phyloP scores from a whole-genome alignment of 2,329 filamentous ascomycete species.

The Trichoderma lentiforme region DNA sequence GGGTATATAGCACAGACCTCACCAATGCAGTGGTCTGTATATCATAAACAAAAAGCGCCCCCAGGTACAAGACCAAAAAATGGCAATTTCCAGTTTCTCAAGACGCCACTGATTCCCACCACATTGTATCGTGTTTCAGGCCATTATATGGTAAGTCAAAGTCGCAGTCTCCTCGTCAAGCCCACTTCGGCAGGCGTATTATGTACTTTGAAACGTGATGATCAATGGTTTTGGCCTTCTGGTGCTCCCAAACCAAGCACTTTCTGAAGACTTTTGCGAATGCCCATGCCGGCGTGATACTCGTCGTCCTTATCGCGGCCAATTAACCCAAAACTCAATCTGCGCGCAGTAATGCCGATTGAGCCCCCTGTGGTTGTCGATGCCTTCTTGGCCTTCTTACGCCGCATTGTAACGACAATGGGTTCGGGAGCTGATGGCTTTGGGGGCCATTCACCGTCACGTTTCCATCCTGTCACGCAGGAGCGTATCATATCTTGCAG shows the following conservation, averaged over 20 bases:
- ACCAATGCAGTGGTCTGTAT: slow-evolving; percentile 5
- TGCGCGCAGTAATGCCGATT: slow-evolving; percentile 33
- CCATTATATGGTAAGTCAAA: background rate
- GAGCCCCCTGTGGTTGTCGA: slow-evolving; percentile 25
- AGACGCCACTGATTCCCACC: background rate
- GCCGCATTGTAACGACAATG: slow-evolving; percentile 34
- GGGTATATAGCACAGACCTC: slow-evolving; percentile 25
- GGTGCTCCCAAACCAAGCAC: slow-evolving; percentile 41
- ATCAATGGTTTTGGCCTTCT: slow-evolving; percentile 15
- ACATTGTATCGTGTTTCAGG: background rate
- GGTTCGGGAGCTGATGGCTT: slow-evolving; percentile 43
- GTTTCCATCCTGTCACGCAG: slow-evolving; percentile 87
- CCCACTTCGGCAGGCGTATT: background rate
- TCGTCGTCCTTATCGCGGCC: slow-evolving; percentile 39
- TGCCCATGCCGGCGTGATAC: slow-evolving; percentile 35
- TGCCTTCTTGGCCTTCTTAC: slow-evolving; percentile 38
- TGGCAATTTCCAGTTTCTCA: slow-evolving; percentile 3
- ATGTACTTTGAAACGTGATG: background rate
- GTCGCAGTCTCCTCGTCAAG: background rate
- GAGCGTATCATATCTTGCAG: slow-evolving; percentile 74
- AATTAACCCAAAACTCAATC: slow-evolving; percentile 48
- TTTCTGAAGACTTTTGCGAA: slow-evolving; percentile 46
- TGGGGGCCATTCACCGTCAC: slow-evolving; percentile 87
- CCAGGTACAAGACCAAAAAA: slow-evolving; percentile 5
- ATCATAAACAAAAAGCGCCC: slow-evolving; percentile 14